Percentiles rank a stretch among this genome's conserved stretches.
These are phyloP conservation scores for Cyamopsis tetragonoloba DNA, from an alignment of 306 rosid genomes.

Conservation along the genomic window DNA sequence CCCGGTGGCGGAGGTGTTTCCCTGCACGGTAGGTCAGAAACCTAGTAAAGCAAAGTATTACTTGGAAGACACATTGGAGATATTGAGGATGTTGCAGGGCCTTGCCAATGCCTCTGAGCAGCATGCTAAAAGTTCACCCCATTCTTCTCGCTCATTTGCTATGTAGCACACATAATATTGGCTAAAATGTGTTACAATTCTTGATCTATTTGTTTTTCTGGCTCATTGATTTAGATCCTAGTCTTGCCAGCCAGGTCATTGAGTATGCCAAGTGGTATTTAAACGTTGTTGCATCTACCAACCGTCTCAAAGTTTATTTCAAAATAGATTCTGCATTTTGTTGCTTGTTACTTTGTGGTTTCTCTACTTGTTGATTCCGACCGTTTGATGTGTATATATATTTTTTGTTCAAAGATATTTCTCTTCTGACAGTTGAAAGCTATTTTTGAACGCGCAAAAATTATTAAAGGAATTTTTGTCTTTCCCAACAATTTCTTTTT, in stretches of 20 bases:
- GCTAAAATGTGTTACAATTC: conserved; percentile 2
- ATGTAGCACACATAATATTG: conserved; percentile 12
- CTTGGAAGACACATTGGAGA: conserved; percentile 73
- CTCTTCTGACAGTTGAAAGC: no score
- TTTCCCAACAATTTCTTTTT: no score
- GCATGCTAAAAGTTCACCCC: conserved; percentile 28
- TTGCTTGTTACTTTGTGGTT: no score
- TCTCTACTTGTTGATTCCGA: no score
- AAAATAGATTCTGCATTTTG: no score
- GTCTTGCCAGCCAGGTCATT: not conserved
- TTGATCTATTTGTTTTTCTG: not conserved
- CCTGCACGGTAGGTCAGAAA: conserved; percentile 41
- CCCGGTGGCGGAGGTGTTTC: conserved; percentile 33
- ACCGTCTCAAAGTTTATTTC: conserved; percentile 10
- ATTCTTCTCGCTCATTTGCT: conserved; percentile 28
- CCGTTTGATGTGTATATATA: not conserved
- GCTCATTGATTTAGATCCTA: conserved; percentile 7
- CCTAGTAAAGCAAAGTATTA: conserved; percentile 43
- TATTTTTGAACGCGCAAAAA: no score
- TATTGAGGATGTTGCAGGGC: conserved; percentile 79
- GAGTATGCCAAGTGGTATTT: conserved; percentile 1
- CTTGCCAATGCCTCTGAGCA: conserved; percentile 72
- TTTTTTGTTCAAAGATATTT: no score
- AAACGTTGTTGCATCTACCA: conserved; percentile 21
- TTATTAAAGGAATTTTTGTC: no score